Conservation (phyloP, 2,329 filamentous ascomycete genomes). For the Mariannaea elegans region DNA sequence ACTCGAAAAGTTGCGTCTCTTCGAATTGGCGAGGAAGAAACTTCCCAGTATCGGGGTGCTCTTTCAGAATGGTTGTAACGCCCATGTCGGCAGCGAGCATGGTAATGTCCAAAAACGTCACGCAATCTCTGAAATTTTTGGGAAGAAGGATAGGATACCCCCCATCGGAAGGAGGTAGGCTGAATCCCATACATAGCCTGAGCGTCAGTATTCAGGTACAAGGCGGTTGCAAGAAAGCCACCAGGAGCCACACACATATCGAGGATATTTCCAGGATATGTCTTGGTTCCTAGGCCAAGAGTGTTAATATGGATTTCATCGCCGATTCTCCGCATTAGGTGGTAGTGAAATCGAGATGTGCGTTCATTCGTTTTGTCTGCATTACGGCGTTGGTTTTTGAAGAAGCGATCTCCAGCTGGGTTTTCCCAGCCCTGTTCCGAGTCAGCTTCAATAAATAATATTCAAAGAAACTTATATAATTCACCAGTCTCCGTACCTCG, state of each 20-base stretch:
- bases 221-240: slow-evolving; percentile 54
- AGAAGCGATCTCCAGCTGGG: slow-evolving; percentile 52
- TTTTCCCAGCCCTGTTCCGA: slow-evolving; percentile 54
- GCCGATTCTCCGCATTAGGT: slow-evolving; percentile 54
- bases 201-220: slow-evolving; percentile 48
- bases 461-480: no score
- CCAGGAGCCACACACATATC: slow-evolving; percentile 67
- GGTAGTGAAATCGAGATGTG: slow-evolving; percentile 45
- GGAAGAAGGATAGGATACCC: slow-evolving; percentile 51
- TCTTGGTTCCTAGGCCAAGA: slow-evolving; percentile 36
- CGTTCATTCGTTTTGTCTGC: slow-evolving; percentile 46
- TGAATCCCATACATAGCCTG: slow-evolving; percentile 49
- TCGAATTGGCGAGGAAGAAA: slow-evolving; percentile 28
- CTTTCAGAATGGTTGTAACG: slow-evolving; percentile 40
- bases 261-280: slow-evolving; percentile 47
- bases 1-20: slow-evolving; percentile 44
- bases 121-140: not conserved
- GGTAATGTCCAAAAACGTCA: slow-evolving; percentile 55
- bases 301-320: slow-evolving; percentile 50
- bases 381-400: slow-evolving; percentile 48
- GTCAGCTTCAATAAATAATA: no score
- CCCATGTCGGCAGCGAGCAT: slow-evolving; percentile 60
- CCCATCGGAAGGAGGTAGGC: slow-evolving; percentile 48
- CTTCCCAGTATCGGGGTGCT: slow-evolving; percentile 28
- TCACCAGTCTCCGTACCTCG: no score